These are phyloP conservation scores for Camellia granthamiana DNA, from an alignment of 148 eudicot species.

Conservation along the genomic window DNA sequence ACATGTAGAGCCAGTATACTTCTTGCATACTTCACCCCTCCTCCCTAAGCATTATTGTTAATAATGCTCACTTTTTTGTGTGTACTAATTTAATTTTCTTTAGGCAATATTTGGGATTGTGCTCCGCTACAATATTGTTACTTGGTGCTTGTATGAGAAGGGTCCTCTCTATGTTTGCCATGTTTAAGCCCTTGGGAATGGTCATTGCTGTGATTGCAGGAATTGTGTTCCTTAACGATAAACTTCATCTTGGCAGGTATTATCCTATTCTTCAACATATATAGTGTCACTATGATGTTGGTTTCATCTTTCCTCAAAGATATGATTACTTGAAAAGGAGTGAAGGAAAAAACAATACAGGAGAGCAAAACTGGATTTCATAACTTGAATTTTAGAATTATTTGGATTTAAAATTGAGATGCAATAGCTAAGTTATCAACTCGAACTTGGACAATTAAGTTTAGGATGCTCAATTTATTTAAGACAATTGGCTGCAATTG, in stretches of 20 bases:
- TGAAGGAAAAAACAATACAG: neutral
- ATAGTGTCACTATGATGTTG: neutral
- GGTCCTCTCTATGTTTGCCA: slow-evolving; percentile 30
- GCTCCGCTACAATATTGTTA: slow-evolving; percentile 14
- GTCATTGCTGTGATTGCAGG: slow-evolving; percentile 26
- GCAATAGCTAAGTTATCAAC: neutral
- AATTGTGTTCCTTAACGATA: slow-evolving; percentile 23
- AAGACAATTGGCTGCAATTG: neutral
- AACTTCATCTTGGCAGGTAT: slow-evolving; percentile 33
- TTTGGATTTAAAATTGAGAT: neutral
- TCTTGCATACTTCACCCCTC: neutral
- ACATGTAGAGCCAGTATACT: neutral
- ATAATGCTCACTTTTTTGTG: neutral
- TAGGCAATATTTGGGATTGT: slow-evolving; percentile 24
- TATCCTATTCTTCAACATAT: neutral
- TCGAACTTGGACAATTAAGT: neutral
- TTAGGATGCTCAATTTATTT: neutral
- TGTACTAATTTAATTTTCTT: slow-evolving; percentile 9
- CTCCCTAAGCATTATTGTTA: neutral
- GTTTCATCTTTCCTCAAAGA: neutral
- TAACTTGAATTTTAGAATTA: neutral
- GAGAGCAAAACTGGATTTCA: neutral
- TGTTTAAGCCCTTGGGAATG: slow-evolving; percentile 31
- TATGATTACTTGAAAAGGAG: neutral
- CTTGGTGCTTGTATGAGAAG: slow-evolving; percentile 32